Evolutionary conservation across 768 basidiomycete species (phyloP), one percentile per base, ranked within the genome.

Genomic region (Zangia roseola): DNA sequence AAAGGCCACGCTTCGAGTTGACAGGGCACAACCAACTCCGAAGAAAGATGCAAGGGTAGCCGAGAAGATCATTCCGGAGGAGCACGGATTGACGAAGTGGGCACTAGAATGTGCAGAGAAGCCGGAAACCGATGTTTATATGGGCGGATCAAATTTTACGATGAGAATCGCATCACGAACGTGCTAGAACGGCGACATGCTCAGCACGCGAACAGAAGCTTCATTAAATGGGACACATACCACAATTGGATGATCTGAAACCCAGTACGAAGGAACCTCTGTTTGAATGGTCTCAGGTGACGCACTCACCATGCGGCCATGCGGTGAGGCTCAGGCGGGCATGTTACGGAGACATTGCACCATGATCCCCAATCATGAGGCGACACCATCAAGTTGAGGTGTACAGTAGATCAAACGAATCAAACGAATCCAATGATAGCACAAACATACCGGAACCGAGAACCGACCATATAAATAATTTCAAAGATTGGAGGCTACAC

Each of bases 1-100:
- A 59, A 68, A 78, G 21, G 59, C 69, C 8, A 62, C 60, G 2
- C 40, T 45, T 5, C 49, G 36, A 6, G 37, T 14, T 14, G 46
- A 19, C 25, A 49, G 30, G 20, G 50, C 33, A 6, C 26, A 45
- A 23, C 41, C 19, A 13, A 56, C 24, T 42, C 36, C 39, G 10
- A 50, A 39, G 41, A 46, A 31, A 37, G 44, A 39, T 8, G n/a
- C 3, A 8, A 59, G 8, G 4, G 31, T 16, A n/a, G 7, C 35
- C 13, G 20, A 8, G 21, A 49, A 34, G 28, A 33, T 20, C 10
- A n/a, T 8, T 26, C 17, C 20, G 1, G n/a, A 6, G 13, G 35
- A 13, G 19, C 20, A 30, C 56, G 53, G 41, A 38, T 20, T 20
- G 9, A 13, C 12, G 19, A 39, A 21, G 17, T 8, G 30, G 13